Evolutionary conservation across 129 eudicot genomes (phyloP).

Genomic region (Logfia minima): DNA sequence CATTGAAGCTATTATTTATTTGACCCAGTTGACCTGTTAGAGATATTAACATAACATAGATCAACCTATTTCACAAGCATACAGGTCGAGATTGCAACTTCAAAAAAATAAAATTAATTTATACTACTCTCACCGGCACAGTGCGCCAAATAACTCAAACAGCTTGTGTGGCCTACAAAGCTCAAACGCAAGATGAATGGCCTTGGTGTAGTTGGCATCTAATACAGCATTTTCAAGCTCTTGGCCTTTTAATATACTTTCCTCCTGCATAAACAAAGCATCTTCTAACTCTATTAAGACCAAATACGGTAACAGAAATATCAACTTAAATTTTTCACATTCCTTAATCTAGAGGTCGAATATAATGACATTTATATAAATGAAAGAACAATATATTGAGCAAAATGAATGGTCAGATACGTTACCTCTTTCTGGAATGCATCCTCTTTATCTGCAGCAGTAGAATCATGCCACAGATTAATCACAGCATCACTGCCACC

Average conservation of each 20-base stretch:
- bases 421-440: conserved; percentile 80
- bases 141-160: conserved; percentile 69
- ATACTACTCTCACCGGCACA: conserved; percentile 55
- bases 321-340: not conserved
- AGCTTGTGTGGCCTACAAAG: conserved; percentile 90
- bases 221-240: conserved; percentile 81
- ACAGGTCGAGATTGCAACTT: not conserved
- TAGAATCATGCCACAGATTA: conserved; percentile 90
- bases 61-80: not conserved
- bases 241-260: conserved; percentile 70
- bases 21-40: not conserved
- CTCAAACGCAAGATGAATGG: conserved; percentile 91
- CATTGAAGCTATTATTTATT: too few species aligned
- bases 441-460: conserved; percentile 85
- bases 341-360: not conserved
- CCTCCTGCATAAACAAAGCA: conserved; percentile 63
- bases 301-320: not conserved
- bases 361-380: not conserved
- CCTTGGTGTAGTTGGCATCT: conserved; percentile 83
- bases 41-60: not conserved
- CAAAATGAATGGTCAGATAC: not conserved
- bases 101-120: not conserved
- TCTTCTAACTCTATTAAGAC: not conserved
- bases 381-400: not conserved
- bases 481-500: conserved; percentile 94